A percentile compares a stretch with the other conserved stretches of the same genome.
Evolutionary conservation across 768 basidiomycete species (phyloP).

Genomic region (Pisolithus sp.): DNA sequence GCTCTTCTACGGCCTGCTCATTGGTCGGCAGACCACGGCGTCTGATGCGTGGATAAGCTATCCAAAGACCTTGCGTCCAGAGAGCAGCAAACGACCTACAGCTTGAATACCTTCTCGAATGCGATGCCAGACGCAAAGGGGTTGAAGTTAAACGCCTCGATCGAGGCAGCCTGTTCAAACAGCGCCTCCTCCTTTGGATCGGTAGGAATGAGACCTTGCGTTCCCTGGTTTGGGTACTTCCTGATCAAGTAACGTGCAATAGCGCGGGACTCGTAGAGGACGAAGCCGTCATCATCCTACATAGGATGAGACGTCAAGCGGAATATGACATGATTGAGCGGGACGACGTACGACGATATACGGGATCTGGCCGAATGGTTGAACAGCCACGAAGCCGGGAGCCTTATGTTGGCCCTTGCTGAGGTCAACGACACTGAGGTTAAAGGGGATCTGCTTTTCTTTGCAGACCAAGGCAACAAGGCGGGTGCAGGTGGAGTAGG

Average conservation of each 20-base stretch:
- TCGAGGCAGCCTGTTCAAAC: conserved; percentile 31
- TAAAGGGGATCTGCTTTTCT: conserved; percentile 54
- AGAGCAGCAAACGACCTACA: conserved; percentile 27
- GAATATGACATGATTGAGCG: no score
- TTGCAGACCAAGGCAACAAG: conserved; percentile 45
- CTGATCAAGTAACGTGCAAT: conserved; percentile 52
- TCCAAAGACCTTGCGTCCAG: not conserved
- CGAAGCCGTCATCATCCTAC: conserved; percentile 56
- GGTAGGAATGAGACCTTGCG: conserved; percentile 41
- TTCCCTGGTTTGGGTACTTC: conserved; percentile 49
- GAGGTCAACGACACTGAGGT: conserved; percentile 40
- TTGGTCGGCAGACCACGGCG: conserved; percentile 18
- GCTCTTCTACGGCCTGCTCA: conserved; percentile 11
- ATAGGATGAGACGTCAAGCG: no score
- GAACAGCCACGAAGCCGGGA: conserved; percentile 36
- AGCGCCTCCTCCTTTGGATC: conserved; percentile 29
- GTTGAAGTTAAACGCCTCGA: conserved; percentile 51
- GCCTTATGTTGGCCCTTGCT: conserved; percentile 40
- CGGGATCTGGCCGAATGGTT: conserved; percentile 56
- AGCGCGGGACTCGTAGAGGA: conserved; percentile 57
- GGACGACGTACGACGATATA: conserved; percentile 26
- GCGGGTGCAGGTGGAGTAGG: conserved; percentile 41
- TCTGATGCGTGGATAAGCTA: conserved; percentile 4
- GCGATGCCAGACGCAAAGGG: conserved; percentile 31
- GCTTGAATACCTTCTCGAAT: conserved; percentile 47